Evolutionary conservation across 2,329 filamentous ascomycete genomes (phyloP), one percentile per base, ranked within the genome.

Genomic region (Ceratocystis colombiana): DNA sequence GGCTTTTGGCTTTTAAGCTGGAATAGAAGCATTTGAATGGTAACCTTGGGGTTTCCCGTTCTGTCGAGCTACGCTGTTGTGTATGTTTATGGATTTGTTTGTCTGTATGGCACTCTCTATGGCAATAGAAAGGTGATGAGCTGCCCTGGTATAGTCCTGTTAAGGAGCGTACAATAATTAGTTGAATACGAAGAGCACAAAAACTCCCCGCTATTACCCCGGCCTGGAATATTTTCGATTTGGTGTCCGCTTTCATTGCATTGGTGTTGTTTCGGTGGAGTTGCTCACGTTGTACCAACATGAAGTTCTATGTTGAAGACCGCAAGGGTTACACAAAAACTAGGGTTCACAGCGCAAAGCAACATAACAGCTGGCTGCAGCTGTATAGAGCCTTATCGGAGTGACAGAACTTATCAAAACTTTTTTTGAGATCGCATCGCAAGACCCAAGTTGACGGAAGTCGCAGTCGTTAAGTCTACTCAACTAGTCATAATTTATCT

Each of bases 351-450:
- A 20, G 0, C n/a, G 2, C 1, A 6, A 2, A 6, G 7, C 1
- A 12, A 1, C 17, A 5, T 10, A 1, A 0, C 55, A 59, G 28
- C 55, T 59, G 55, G 6, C 55, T 0, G 0, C 55, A 59, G 28
- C 55, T 59, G 55, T 0, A 8, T 0, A 15, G 12, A 25, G 8
- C n/a, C 25, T 59, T 59, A 59, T 59, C 55, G 55, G 55, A 37
- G 33, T 59, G 55, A 37, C 55, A 30, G 17, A 6, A 37, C 55
- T 59, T 59, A 59, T 59, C 55, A 22, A 59, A 59, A 59, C 55
- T 59, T 59, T 59, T 59, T 59, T 59, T 59, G 30, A n/a, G 55
- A 30, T 59, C 55, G 25, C 55, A 59, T 59, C 55, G 55, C 55
- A 33, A 59, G 30, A 33, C 3, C 6, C 3, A 59, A 17, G 25